Evolutionary conservation across 495 filamentous ascomycete species (phyloP), one percentile per base, ranked within the genome.

Genomic region (Lasiosphaeria ovina): DNA sequence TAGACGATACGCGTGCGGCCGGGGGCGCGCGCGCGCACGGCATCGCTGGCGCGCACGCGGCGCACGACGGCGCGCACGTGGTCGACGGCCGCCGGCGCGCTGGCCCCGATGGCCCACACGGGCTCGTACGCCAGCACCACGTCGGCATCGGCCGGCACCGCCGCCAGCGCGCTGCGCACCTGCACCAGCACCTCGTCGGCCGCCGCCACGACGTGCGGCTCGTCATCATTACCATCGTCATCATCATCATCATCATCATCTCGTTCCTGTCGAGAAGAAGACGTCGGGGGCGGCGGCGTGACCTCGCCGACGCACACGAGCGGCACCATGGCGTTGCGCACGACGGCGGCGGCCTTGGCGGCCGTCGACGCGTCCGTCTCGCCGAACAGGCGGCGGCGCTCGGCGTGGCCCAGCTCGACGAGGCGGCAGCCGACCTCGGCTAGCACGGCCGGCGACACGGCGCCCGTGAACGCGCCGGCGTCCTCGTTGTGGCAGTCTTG

Each of bases 111-210:
- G 0, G 90, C 91, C 91, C 91, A 95, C 1, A 93, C 89, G 10
- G 91, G 91, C 76, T 96, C 91, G 69, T 96, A 96, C 3, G 90
- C 91, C 44, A 94, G 79, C 12, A 93, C 85, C 17, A 93, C 81
- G n/a, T 91, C 84, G 1, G 81, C 81, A 9, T 84, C 77, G 3
- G 67, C 72, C 0, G 82, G 79, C 31, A 92, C 73, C 0, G 77
- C 81, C 12, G 73, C 73, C 16, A 94, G 66, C 7, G 89, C 84
- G 3, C 82, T 76, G 24, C 76, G 76, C 12, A 94, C 78, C 61
- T 93, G 88, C 16, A 74, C 70, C 35, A 75, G 74, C 58, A 88
- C 90, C 71, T 92, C 89, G 4, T 76, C 58, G 1, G 88, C 79
- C 0, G 90, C 90, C 0, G 79, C 79, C 7, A 77, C 77, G 17